phyloP scores from a whole-genome alignment of 345 rosid genomes.

The Reutealis trisperma region DNA sequence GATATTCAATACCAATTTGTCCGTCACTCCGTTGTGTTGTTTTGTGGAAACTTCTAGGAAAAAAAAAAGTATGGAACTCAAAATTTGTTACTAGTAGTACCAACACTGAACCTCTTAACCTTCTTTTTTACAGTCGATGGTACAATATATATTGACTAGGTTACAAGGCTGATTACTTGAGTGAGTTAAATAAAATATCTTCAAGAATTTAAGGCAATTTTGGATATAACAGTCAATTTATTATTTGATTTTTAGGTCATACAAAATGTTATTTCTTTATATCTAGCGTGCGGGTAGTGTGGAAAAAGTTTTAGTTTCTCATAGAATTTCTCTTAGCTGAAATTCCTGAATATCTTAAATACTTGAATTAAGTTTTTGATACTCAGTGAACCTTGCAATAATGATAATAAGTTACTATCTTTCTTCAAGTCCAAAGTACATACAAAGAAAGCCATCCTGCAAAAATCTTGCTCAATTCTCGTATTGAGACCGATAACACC shows the following conservation, averaged over 20 bases:
- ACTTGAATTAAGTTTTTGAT: background rate
- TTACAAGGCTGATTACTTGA: background rate
- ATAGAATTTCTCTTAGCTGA: background rate
- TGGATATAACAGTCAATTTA: too few species aligned
- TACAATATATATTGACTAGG: background rate
- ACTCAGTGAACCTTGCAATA: background rate
- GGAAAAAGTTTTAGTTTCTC: background rate
- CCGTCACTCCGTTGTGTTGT: background rate
- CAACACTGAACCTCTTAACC: background rate
- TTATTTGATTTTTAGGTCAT: too few species aligned
- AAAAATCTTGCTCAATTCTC: background rate
- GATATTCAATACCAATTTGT: background rate
- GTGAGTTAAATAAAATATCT: background rate
- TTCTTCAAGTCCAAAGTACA: background rate
- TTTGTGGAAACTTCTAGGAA: background rate
- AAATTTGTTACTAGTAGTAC: background rate
- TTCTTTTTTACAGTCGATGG: background rate
- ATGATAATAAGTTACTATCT: background rate
- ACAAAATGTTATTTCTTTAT: too few species aligned
- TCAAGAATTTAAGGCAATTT: background rate
- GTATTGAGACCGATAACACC: background rate
- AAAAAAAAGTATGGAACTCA: background rate
- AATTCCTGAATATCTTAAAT: background rate
- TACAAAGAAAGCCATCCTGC: background rate
- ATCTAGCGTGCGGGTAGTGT: background rate